Base-by-base conservation (phyloP, 2,329 filamentous ascomycete genomes). In the Tolypocladium pustulatum region DNA sequence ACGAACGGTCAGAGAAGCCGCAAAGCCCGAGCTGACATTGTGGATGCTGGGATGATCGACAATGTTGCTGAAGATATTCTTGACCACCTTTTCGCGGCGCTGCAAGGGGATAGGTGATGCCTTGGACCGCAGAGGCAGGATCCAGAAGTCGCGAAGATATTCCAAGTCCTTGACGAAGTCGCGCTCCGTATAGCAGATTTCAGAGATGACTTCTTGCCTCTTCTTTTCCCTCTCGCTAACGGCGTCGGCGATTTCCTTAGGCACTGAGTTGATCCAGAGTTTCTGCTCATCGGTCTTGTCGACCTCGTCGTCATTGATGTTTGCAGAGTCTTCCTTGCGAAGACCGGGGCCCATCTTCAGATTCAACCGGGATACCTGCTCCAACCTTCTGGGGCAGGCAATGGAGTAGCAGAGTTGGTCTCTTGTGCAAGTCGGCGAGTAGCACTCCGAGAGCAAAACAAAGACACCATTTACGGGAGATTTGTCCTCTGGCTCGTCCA, bases 111-210 rank as follows among this genome's bases (percentile, higher is more conserved):
- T 95, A 0, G 92, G 93, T 4, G 93, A 97, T 20, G 82, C 81
- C 62, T 88, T 86, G 34, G 88, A 89, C 55, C 91, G 86, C 59
- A 99, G 76, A 12, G 94, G 94, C 65, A 94, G 83, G 76, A 99
- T 96, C 94, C 94, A 99, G 78, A 97, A 99, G 76, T 99, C 94
- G 61, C 94, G 86, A 36, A 99, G 79, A 70, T 99, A 99, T 73
- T 99, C 94, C 67, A 99, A 79, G 73, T 99, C 94, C 77, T 99
- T 99, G 70, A 99, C 94, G 67, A 99, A 99, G 75, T 99, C 94
- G 65, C 94, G 85, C 72, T 99, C 94, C 0, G 94, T 99, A 75
- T 99, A 99, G 85, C 95, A 97, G 62, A 97, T 87, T 72, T 99
- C 94, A 7, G 93, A 97, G 61, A 99, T 97, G 65, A 99, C 90